Evolutionary conservation across 2,329 filamentous ascomycete genomes (phyloP).

Genomic region (Sporothrix variecibatus): DNA sequence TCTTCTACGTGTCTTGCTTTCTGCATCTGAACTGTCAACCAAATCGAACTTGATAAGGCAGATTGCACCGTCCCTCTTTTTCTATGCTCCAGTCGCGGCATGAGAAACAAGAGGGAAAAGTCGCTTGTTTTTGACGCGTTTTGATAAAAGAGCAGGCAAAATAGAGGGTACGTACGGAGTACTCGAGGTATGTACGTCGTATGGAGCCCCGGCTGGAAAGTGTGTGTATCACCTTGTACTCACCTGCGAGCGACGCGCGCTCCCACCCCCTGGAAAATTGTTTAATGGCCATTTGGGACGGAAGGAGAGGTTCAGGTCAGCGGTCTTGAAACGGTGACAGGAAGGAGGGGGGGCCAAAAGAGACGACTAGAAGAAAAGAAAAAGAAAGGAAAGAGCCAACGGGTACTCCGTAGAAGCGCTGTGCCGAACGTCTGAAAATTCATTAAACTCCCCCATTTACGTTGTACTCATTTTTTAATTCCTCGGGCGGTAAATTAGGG

Average conservation of each 20-base stretch:
- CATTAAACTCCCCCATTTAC: background rate
- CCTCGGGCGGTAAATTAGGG: slow-evolving; percentile 17
- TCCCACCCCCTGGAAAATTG: background rate
- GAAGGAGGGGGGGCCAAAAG: background rate
- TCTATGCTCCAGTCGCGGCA: background rate
- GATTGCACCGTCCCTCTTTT: background rate
- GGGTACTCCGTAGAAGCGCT: slow-evolving; percentile 13
- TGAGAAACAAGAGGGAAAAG: background rate
- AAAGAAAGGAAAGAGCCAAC: background rate
- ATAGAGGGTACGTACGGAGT: background rate
- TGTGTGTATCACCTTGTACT: slow-evolving; percentile 7
- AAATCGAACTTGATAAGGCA: background rate
- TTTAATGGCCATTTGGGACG: background rate
- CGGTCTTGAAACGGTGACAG: slow-evolving; percentile 14
- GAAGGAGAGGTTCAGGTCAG: background rate
- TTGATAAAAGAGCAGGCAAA: background rate
- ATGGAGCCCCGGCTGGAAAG: too few relatives aligned
- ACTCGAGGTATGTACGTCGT: background rate
- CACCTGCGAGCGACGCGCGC: background rate
- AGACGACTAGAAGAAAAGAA: too few relatives aligned
- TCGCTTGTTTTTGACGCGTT: slow-evolving; percentile 19
- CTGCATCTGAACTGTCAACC: background rate
- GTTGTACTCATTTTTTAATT: background rate
- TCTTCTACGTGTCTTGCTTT: background rate
- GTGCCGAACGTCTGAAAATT: background rate